Evolutionary conservation across 2,329 filamentous ascomycete species (phyloP), one percentile per base, ranked within the genome.

Genomic region (Alternaria tenuissima): DNA sequence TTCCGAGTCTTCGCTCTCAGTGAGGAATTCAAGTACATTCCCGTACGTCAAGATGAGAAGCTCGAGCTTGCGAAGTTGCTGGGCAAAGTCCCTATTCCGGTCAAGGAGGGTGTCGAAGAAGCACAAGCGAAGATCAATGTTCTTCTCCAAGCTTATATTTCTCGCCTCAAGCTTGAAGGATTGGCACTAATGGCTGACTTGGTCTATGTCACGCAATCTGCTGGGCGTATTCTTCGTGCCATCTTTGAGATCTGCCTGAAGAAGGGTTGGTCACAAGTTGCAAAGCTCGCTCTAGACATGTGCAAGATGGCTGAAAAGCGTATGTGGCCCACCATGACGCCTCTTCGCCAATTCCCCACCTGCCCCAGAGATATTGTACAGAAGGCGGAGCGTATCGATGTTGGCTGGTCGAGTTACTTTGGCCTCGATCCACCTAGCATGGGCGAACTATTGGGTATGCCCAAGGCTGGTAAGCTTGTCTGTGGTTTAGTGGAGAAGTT

Each of bases 241-340:
- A 90, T 99, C 51, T 99, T 98, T 68, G 96, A 99, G 81, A 98
- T 99, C 55, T 91, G 92, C n/a, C 81, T 99, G 67, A 96, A 94
- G 81, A 97, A 97, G 80, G 94, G 94, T 34, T 99, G 94, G 94
- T 89, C 95, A 1, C 90, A 89, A 16, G 95, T 98, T 4, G 92
- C 95, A 8, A 97, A 95, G 81, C 93, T 91, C 63, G 94, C 95
- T 0, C 84, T 99, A 42, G 92, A 97, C 71, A 86, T 99, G 54
- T 99, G 96, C 82, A 99, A 99, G 82, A 98, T 97, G 93, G 95
- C 94, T 0, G 95, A 99, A 83, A 97, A 97, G 84, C 88, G 96
- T 51, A 99, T 99, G 96, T 99, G 95, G 95, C 94, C 94, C 14
- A 98, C 94, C 6, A 99, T 98, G 95, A 92, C 93, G 38, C 95